phyloP scores from a whole-genome alignment of 2,329 filamentous ascomycete species.

The Pseudogymnoascus sp. region DNA sequence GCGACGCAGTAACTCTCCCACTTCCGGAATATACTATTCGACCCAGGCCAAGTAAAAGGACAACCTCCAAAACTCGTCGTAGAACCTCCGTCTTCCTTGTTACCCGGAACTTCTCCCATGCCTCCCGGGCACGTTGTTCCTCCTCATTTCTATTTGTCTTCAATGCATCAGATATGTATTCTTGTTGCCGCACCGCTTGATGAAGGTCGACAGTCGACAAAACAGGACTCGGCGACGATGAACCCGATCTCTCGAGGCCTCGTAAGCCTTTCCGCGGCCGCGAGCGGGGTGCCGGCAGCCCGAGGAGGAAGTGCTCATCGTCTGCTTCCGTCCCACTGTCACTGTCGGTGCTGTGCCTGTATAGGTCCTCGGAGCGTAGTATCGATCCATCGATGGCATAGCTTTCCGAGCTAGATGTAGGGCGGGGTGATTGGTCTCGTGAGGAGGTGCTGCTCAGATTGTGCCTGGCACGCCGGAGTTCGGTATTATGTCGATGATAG shows the following conservation, averaged over 20 bases:
- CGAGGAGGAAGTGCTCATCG: conserved; percentile 82
- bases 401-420: conserved; percentile 21
- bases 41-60: conserved; percentile 42
- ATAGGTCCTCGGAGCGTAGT: conserved; percentile 27
- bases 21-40: conserved; percentile 33
- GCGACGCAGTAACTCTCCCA: conserved; percentile 18
- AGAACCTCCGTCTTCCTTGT: conserved; percentile 40
- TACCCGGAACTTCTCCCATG: conserved; percentile 31
- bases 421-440: conserved; percentile 18
- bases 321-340: conserved; percentile 94
- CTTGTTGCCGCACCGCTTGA: conserved; percentile 23
- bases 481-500: conserved; percentile 52
- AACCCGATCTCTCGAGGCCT: conserved; percentile 46
- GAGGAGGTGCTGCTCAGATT: conserved; percentile 22
- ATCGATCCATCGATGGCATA: not conserved
- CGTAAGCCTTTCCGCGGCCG: conserved; percentile 71
- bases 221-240: conserved; percentile 47
- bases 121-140: conserved; percentile 18
- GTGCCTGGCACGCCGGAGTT: conserved; percentile 46
- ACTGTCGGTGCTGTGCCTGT: conserved; percentile 41
- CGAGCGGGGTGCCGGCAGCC: conserved; percentile 69
- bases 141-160: conserved; percentile 9
- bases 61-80: conserved; percentile 44
- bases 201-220: conserved; percentile 41
- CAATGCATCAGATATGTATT: conserved; percentile 11